Percentiles rank a stretch among this genome's conserved stretches.
These are phyloP conservation scores for Colletotrichum acutatum DNA, from an alignment of 2,329 filamentous ascomycete species.

Conservation along the genomic window DNA sequence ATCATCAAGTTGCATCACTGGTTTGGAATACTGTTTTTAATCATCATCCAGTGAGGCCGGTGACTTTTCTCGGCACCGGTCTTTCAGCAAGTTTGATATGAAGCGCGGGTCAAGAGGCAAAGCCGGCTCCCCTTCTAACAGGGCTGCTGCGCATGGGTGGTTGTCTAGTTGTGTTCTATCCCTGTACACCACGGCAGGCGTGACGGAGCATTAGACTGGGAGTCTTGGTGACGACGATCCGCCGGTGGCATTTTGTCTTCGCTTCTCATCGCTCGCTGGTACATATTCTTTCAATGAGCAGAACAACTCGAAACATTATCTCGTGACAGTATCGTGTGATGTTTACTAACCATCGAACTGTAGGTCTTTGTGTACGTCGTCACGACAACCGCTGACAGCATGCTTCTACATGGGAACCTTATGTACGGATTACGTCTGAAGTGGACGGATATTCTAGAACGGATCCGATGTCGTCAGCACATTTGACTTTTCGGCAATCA, in stretches of 20 bases:
- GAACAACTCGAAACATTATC: neutral
- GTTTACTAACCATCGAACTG: neutral
- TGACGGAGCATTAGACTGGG: slow-evolving; percentile 34
- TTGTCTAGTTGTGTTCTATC: slow-evolving; percentile 17
- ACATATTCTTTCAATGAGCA: slow-evolving; percentile 31
- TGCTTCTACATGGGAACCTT: neutral
- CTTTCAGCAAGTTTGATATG: slow-evolving; percentile 8
- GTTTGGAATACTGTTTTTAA: slow-evolving; percentile 30
- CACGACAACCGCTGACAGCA: neutral
- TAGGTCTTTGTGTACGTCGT: neutral
- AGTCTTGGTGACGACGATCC: slow-evolving; percentile 18
- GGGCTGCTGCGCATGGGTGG: slow-evolving; percentile 10
- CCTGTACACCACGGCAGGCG: slow-evolving; percentile 4
- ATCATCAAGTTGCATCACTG: slow-evolving; percentile 20
- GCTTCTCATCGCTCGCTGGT: slow-evolving; percentile 33
- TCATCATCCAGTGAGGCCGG: neutral
- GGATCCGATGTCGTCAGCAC: too few species aligned
- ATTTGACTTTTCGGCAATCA: neutral
- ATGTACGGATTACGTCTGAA: neutral
- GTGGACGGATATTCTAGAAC: too few species aligned
- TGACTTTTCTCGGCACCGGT: neutral
- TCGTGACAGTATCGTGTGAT: neutral
- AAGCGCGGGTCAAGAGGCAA: slow-evolving; percentile 7
- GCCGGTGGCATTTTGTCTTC: slow-evolving; percentile 18
- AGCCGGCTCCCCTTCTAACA: neutral